Conservation (phyloP, 768 basidiomycete species). For the Dictyophora rubrovolvata region DNA sequence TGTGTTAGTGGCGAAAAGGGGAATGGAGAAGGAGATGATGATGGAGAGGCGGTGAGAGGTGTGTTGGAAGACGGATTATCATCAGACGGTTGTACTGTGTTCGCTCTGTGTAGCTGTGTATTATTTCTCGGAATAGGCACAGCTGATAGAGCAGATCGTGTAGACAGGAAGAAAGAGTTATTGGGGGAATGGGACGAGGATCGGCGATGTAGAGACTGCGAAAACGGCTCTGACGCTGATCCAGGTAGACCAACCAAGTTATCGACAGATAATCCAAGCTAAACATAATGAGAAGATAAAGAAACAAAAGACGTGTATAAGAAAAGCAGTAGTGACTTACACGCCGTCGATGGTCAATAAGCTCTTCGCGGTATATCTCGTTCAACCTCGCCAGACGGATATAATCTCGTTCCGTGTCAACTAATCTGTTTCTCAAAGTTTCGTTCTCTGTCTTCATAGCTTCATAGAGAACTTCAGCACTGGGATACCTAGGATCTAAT, state of each 20-base stretch:
- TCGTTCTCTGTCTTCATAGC: constrained; percentile 76
- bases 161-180: constrained; percentile 32
- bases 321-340: constrained; percentile 34
- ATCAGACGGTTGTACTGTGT: constrained; percentile 26
- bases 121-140: constrained; percentile 71
- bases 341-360: constrained; percentile 65
- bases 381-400: constrained; percentile 65
- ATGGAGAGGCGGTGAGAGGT: constrained; percentile 55
- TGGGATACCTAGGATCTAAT: constrained; percentile 26
- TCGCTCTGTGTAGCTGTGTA: constrained; percentile 47
- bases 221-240: constrained; percentile 52
- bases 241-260: constrained; percentile 56
- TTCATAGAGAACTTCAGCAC: constrained; percentile 55
- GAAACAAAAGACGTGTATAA: background rate
- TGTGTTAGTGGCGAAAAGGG: constrained; percentile 53
- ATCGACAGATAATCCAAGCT: constrained; percentile 73
- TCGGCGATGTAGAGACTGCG: constrained; percentile 61
- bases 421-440: constrained; percentile 51
- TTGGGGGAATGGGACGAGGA: constrained; percentile 29
- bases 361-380: constrained; percentile 76
- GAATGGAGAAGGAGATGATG: constrained; percentile 57
- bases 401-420: constrained; percentile 70
- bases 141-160: constrained; percentile 30
- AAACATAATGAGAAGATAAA: constrained; percentile 4
- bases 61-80: constrained; percentile 43